A percentile compares a stretch with the other conserved stretches of the same genome.
Conservation (phyloP, 1,284 basidiomycete species). For the Earliella scabrosa region DNA sequence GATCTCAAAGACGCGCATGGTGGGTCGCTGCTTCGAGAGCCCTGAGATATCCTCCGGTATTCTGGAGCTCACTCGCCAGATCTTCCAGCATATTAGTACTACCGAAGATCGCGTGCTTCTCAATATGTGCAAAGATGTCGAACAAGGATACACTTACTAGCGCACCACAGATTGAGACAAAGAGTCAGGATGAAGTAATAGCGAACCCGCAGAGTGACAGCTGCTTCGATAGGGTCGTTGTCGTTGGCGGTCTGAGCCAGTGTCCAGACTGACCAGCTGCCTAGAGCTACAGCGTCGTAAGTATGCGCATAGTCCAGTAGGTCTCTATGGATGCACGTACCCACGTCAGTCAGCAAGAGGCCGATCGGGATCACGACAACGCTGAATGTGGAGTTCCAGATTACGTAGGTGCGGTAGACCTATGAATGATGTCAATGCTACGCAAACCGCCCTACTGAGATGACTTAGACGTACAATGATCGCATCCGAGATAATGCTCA, state of each 20-base stretch:
- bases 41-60: not conserved
- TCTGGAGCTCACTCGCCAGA: slow-evolving; percentile 1
- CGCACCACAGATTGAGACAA: slow-evolving; percentile 6
- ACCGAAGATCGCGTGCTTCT: not conserved
- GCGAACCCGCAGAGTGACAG: not conserved
- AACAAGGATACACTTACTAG: not conserved
- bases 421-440: too few species aligned
- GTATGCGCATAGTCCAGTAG: not conserved
- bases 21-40: not conserved
- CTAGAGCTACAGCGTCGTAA: not conserved
- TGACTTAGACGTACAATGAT: too few species aligned
- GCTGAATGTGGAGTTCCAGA: not conserved
- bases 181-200: slow-evolving; percentile 6
- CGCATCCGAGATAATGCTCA: too few species aligned
- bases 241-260: not conserved
- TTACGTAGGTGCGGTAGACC: slow-evolving; percentile 8
- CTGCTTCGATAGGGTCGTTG: not conserved
- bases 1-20: not conserved
- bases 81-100: slow-evolving; percentile 7
- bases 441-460: too few species aligned
- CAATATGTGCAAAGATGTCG: too few species aligned
- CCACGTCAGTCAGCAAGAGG: not conserved
- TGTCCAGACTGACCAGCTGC: slow-evolving; percentile 7
- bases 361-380: not conserved
- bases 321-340: not conserved